Evolutionary conservation across 2,329 filamentous ascomycete genomes (phyloP).

Genomic region (Alternaria rosae): DNA sequence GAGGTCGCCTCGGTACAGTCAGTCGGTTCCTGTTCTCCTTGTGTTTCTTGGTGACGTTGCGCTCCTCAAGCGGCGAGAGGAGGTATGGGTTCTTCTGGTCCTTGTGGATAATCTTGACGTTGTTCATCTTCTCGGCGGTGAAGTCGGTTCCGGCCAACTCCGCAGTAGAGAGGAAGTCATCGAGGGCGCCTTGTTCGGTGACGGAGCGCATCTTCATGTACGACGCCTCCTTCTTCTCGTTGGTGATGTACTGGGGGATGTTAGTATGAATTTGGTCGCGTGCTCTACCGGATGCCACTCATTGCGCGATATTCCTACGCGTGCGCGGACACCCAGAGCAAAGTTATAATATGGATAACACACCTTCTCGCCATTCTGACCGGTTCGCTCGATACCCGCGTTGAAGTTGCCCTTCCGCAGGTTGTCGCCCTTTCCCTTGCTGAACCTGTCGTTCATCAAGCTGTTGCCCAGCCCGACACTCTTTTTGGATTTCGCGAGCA

Average conservation of each 20-base stretch:
- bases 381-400: constrained; percentile 71
- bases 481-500: constrained; percentile 92
- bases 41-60: constrained; percentile 79
- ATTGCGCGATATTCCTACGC: not conserved
- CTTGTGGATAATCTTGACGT: constrained; percentile 97
- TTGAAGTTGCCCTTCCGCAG: constrained; percentile 74
- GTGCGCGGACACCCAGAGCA: not conserved
- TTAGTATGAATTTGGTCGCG: constrained; percentile 29
- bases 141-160: constrained; percentile 98
- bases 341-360: constrained; percentile 4
- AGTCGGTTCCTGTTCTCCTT: constrained; percentile 78
- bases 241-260: constrained; percentile 77
- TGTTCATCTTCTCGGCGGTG: constrained; percentile 98
- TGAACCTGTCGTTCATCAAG: constrained; percentile 98
- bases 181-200: constrained; percentile 93
- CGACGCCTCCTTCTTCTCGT: constrained; percentile 85
- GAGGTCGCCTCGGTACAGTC: constrained; percentile 87
- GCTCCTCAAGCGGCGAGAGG: constrained; percentile 84
- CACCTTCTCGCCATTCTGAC: constrained; percentile 79
- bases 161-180: constrained; percentile 95
- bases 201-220: constrained; percentile 99
- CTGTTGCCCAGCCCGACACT: constrained; percentile 93
- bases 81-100: constrained; percentile 97
- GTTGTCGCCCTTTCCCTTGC: constrained; percentile 85
- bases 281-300: not conserved